These are phyloP conservation scores for Geosmithia putterillii DNA, from an alignment of 2,329 filamentous ascomycete genomes.

Conservation along the genomic window DNA sequence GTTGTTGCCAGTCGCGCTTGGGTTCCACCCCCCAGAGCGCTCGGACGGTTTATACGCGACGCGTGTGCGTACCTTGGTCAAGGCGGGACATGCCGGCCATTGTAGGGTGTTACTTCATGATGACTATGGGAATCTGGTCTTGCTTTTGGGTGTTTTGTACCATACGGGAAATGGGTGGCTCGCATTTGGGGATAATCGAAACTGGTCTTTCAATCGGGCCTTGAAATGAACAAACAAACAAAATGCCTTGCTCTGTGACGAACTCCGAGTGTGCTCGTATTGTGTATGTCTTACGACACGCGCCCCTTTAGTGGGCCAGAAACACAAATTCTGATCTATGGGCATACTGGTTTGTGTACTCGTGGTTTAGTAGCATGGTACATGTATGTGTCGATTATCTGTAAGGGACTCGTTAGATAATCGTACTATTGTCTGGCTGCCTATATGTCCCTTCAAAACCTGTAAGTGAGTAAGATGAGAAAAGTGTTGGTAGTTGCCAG, in stretches of 20 bases:
- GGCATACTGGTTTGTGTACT: too few relatives aligned
- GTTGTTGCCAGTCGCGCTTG: constrained; percentile 1
- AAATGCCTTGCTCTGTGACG: neutral
- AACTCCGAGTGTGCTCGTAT: neutral
- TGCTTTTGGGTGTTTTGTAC: constrained; percentile 31
- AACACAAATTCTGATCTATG: too few relatives aligned
- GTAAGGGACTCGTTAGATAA: too few relatives aligned
- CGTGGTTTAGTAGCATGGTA: too few relatives aligned
- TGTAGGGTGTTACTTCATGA: constrained; percentile 24
- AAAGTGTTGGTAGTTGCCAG: too few relatives aligned
- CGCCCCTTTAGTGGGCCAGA: too few relatives aligned
- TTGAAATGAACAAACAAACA: neutral
- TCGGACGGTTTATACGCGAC: neutral
- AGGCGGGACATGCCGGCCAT: constrained; percentile 5
- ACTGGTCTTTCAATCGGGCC: neutral
- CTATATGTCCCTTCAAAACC: too few relatives aligned
- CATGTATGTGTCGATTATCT: too few relatives aligned
- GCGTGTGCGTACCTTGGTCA: constrained; percentile 5
- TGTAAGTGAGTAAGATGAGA: too few relatives aligned
- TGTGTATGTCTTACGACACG: too few relatives aligned
- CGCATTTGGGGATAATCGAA: constrained; percentile 21
- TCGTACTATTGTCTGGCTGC: too few relatives aligned
- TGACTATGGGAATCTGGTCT: constrained; percentile 26
- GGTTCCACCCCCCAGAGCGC: neutral
- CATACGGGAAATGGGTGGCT: constrained; percentile 26